Base-by-base conservation (phyloP, 2,329 filamentous ascomycete genomes). In the Epichloe typhina region DNA sequence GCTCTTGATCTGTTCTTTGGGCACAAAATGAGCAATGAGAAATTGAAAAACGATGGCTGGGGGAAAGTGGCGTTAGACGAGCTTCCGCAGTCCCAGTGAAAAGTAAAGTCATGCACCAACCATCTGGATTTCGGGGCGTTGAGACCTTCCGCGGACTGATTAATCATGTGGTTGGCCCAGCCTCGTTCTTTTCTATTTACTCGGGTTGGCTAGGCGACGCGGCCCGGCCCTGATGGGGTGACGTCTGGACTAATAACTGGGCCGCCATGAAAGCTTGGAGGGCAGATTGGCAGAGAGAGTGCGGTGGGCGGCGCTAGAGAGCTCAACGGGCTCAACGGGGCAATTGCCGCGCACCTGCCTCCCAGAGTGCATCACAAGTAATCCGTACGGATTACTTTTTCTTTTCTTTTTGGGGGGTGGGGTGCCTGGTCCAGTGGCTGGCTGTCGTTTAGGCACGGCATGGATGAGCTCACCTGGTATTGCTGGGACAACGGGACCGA, bases 171-270 rank as follows among this genome's bases (percentile, higher is more conserved):
- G 58, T 62, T 62, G 58, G 61, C 59, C 62, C 61, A 64, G 61
- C 62, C 62, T 62, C 62, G 52, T 49, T 51, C 49, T 56, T 62
- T 62, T 58, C 51, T 64, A 59, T 64, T 63, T 59, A 63, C 60
- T 57, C 50, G 31, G 52, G 61, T 63, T 62, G 62, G 47, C 59
- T 40, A 47, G 57, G 57, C 50, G 56, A 64, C 59, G 49, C 13
- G 36, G 39, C 39, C 38, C 19, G 19, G 23, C 3, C 11, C 12
- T 9, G 31, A 31, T 31, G 8, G 8, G 31, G 31, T 31, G 31
- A 31, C 31, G 31, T 11, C 31, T 2, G 21, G 21, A 3, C 21
- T 23, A 23, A 5, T 21, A 5, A 23, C 21, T 23, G 4, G 26
- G 26, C 26, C 26, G 26, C 26, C 26, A 26, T 8, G 26, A 31